A percentile compares a stretch with the other conserved stretches of the same genome.
phyloP scores from a whole-genome alignment of 192 early-diverging fungal genomes.

The Irineochytrium annulatum region DNA sequence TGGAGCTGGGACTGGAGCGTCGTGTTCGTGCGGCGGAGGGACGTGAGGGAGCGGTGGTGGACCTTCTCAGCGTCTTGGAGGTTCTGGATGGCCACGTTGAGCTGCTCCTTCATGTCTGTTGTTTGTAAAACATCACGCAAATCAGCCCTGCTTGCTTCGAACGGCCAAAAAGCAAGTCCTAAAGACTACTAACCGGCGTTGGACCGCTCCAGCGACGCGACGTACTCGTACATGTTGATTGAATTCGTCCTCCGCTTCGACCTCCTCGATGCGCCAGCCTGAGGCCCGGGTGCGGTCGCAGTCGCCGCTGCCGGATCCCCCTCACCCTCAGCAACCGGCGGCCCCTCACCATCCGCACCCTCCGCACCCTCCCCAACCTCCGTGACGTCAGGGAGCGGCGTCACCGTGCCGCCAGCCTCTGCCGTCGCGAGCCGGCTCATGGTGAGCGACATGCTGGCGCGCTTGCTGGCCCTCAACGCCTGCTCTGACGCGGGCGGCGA shows the following conservation, averaged over 20 bases:
- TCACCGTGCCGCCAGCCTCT: too few species aligned
- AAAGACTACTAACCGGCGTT: conserved; percentile 7
- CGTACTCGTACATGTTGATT: conserved; percentile 1
- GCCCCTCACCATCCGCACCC: not conserved
- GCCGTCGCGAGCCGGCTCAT: not conserved
- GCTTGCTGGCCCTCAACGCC: not conserved
- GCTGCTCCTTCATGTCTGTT: conserved; percentile 15
- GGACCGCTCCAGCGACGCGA: conserved; percentile 8
- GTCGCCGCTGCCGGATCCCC: not conserved
- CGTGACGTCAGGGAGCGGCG: too few species aligned
- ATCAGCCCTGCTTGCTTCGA: too few species aligned
- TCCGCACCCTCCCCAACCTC: not conserved
- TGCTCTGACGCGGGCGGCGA: not conserved
- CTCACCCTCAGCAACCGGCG: not conserved
- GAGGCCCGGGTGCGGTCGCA: not conserved
- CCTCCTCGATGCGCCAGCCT: not conserved
- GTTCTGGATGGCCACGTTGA: conserved; percentile 14
- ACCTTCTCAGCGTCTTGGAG: conserved; percentile 23
- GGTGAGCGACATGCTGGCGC: not conserved
- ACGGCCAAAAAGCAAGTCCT: not conserved
- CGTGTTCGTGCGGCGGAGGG: conserved; percentile 20
- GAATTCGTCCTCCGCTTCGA: not conserved
- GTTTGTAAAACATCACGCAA: too few species aligned
- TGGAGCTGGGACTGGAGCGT: conserved; percentile 26
- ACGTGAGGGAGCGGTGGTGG: conserved; percentile 7